Conservation (phyloP, 2,329 filamentous ascomycete species). For the Volutella citrinella region DNA sequence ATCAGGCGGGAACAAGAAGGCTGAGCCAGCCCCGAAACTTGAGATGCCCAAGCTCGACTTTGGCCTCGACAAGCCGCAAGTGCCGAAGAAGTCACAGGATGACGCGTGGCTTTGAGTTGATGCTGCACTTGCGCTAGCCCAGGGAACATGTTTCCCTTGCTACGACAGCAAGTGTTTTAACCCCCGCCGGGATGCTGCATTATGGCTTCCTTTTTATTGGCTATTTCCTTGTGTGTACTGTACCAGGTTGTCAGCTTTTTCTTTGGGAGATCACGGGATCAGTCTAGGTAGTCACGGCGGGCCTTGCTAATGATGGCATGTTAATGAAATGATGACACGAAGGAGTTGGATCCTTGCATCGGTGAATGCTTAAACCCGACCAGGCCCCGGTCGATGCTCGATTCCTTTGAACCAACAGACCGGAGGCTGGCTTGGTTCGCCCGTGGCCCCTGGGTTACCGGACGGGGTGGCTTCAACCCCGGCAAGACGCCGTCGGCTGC, state of each 20-base stretch:
- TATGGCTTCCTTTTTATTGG: slow-evolving; percentile 10
- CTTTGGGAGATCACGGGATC: slow-evolving; percentile 20
- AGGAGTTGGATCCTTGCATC: slow-evolving; percentile 19
- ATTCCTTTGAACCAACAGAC: too few species aligned
- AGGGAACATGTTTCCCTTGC: too few species aligned
- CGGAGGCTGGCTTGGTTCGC: too few species aligned
- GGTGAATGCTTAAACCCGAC: slow-evolving; percentile 13
- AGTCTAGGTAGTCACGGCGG: slow-evolving; percentile 26
- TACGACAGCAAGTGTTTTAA: too few species aligned
- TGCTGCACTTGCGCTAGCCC: too few species aligned
- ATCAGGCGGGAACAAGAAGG: slow-evolving; percentile 42
- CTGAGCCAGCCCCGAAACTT: slow-evolving; percentile 57
- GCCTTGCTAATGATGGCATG: slow-evolving; percentile 33
- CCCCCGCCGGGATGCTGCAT: slow-evolving; percentile 7
- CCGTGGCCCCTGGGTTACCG: too few species aligned
- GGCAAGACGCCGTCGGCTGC: too few species aligned
- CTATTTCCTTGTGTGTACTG: slow-evolving; percentile 18
- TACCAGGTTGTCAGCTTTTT: slow-evolving; percentile 21
- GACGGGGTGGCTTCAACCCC: too few species aligned
- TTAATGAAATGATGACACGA: slow-evolving; percentile 39
- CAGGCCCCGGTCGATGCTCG: too few species aligned
- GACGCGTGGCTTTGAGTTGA: slow-evolving; percentile 30
- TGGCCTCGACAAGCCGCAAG: slow-evolving; percentile 32
- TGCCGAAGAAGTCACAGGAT: slow-evolving; percentile 18
- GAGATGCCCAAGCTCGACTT: slow-evolving; percentile 59